Evolutionary conservation across 2,329 filamentous ascomycete species (phyloP), one percentile per base, ranked within the genome.

Genomic region (Diplodia corticola): DNA sequence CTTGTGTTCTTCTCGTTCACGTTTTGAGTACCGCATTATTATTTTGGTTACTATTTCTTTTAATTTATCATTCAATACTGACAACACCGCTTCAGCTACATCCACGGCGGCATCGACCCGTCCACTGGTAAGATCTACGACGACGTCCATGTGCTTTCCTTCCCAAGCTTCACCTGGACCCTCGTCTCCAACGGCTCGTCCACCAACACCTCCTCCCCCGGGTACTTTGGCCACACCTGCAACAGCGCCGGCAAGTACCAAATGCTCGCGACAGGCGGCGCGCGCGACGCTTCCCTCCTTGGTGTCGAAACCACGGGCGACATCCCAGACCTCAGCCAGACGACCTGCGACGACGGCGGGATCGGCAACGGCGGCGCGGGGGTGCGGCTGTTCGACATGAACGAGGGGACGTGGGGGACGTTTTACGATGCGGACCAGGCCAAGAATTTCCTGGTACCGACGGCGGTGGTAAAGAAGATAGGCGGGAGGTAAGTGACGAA

Each of bases 51-150:
- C 10, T 33, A 33, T 33, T 3, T 33, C 30, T 10, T 33, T 10
- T 10, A 33, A 7, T 33, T 9, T 33, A 10, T 33, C 30, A 10
- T 2, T 33, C 30, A 33, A 7, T 33, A 33, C 30, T n/a, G n/a
- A n/a, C n/a, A n/a, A n/a, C n/a, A n/a, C n/a, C n/a, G n/a, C n/a
- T n/a, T n/a, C 40, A 63, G 60, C 46, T 77, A 74, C 46, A 48
- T 85, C 60, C 85, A 84, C 65, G 83, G 83, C n/a, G 83, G 83
- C 6, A 75, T 74, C 30, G 73, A 81, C 66, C 74, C 73, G 5
- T 77, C 71, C n/a, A 69, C 73, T 17, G 67, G 72, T 6, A 68
- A 69, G 20, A 68, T 69, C 20, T 76, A 73, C 26, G 82, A 84
- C 61, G 81, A 84, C 50, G 72, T 82, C 10, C 81, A 79, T 60